These are phyloP conservation scores for Neoboletus subvelutipes DNA, from an alignment of 768 basidiomycete genomes.

Conservation along the genomic window DNA sequence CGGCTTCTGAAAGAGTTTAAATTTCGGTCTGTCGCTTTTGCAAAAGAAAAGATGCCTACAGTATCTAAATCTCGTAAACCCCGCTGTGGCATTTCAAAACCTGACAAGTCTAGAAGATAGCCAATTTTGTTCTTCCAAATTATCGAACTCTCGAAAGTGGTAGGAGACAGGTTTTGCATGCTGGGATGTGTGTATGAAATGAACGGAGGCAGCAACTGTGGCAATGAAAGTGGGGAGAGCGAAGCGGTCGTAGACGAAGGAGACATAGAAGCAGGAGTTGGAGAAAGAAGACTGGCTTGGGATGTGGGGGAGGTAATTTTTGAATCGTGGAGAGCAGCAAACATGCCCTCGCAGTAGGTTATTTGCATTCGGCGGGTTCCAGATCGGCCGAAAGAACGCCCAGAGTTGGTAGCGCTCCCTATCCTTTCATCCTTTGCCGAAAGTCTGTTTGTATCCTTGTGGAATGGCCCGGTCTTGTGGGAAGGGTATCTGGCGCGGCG, in stretches of 20 bases:
- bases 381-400: conserved; percentile 36
- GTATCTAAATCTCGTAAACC: conserved; percentile 28
- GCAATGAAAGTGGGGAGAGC: conserved; percentile 17
- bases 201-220: conserved; percentile 18
- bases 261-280: neutral
- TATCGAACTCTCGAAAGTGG: conserved; percentile 16
- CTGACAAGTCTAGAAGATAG: conserved; percentile 23
- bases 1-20: conserved; percentile 24
- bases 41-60: conserved; percentile 21
- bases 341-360: conserved; percentile 16
- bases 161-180: neutral
- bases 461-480: conserved; percentile 31
- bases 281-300: conserved; percentile 1
- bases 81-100: conserved; percentile 20
- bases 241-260: conserved; percentile 8
- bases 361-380: conserved; percentile 30
- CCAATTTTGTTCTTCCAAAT: conserved; percentile 5
- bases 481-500: conserved; percentile 31
- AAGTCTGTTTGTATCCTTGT: conserved; percentile 17
- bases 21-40: conserved; percentile 1
- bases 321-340: conserved; percentile 8
- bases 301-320: conserved; percentile 3
- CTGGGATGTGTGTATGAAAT: conserved; percentile 3
- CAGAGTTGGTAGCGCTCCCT: conserved; percentile 34
- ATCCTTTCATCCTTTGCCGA: conserved; percentile 29